These are phyloP conservation scores for Solanum boliviense DNA, from an alignment of 257 asterid species.

Conservation along the genomic window DNA sequence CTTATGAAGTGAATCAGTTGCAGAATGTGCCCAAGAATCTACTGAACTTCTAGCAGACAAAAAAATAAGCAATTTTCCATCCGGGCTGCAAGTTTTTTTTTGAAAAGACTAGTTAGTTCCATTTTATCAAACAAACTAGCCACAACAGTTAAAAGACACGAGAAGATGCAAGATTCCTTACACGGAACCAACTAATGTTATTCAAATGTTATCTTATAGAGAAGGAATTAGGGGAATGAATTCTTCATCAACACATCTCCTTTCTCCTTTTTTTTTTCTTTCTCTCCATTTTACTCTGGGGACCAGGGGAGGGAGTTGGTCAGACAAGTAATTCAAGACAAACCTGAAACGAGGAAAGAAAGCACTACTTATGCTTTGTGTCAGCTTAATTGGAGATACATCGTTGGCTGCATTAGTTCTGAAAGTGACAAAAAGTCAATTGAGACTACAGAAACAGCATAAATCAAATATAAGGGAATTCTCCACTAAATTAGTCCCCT, in stretches of 20 bases:
- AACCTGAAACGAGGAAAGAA: slow-evolving; percentile 88
- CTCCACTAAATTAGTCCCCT: not conserved
- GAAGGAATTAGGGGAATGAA: not conserved
- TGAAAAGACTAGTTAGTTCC: not conserved
- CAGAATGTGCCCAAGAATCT: slow-evolving; percentile 85
- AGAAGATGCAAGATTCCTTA: not conserved
- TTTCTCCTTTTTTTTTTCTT: not conserved
- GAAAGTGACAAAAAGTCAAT: slow-evolving; percentile 6
- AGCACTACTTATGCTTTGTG: slow-evolving; percentile 64
- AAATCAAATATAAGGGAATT: not conserved
- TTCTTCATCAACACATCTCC: not conserved
- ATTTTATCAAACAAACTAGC: not conserved
- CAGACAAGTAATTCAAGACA: not conserved
- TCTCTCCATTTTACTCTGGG: not conserved
- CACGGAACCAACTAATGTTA: not conserved
- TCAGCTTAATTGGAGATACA: slow-evolving; percentile 27
- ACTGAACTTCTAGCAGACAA: slow-evolving; percentile 70
- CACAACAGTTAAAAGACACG: not conserved
- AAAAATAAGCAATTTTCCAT: slow-evolving; percentile 66
- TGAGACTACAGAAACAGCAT: not conserved
- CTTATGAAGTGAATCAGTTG: slow-evolving; percentile 78
- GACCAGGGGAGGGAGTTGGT: not conserved
- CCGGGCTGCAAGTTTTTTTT: slow-evolving; percentile 43
- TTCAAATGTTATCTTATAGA: not conserved
- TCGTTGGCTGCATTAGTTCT: slow-evolving; percentile 39